phyloP scores from a whole-genome alignment of 352 stramenopile species.

The Phytophthora litchii region DNA sequence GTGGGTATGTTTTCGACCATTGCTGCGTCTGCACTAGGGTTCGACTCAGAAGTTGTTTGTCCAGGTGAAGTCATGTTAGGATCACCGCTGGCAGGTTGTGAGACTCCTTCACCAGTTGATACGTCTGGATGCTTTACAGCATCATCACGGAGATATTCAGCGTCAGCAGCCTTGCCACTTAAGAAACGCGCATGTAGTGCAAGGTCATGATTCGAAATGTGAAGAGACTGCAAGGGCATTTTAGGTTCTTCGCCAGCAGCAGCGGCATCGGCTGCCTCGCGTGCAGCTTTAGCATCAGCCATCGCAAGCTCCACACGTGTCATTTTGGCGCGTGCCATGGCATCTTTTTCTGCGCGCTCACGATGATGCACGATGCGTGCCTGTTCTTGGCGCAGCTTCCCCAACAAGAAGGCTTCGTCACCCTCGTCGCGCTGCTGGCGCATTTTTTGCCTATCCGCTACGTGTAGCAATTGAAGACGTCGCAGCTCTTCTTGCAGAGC shows the following conservation, averaged over 20 bases:
- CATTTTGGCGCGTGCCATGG: constrained; percentile 44
- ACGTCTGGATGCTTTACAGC: neutral
- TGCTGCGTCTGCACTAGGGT: neutral
- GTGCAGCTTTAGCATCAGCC: constrained; percentile 24
- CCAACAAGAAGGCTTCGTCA: constrained; percentile 69
- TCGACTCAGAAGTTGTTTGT: constrained; percentile 26
- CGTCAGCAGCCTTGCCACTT: constrained; percentile 62
- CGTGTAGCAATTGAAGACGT: constrained; percentile 60
- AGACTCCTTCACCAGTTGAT: neutral
- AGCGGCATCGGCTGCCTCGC: constrained; percentile 15
- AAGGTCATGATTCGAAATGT: constrained; percentile 80
- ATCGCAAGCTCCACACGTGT: constrained; percentile 35
- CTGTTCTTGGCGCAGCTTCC: constrained; percentile 63
- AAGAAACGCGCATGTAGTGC: constrained; percentile 73
- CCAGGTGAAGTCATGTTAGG: constrained; percentile 15
- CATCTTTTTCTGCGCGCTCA: constrained; percentile 46
- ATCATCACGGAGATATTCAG: constrained; percentile 62
- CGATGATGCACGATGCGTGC: constrained; percentile 49
- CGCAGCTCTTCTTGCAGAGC: constrained; percentile 61
- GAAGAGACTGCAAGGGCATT: constrained; percentile 51
- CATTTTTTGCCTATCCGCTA: constrained; percentile 66
- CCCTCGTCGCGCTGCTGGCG: constrained; percentile 65
- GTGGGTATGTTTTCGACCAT: neutral
- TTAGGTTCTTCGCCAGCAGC: constrained; percentile 44
- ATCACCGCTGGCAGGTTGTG: neutral